These are phyloP conservation scores for Ophiosphaerella narmari DNA, from an alignment of 2,329 filamentous ascomycete genomes.

Conservation along the genomic window DNA sequence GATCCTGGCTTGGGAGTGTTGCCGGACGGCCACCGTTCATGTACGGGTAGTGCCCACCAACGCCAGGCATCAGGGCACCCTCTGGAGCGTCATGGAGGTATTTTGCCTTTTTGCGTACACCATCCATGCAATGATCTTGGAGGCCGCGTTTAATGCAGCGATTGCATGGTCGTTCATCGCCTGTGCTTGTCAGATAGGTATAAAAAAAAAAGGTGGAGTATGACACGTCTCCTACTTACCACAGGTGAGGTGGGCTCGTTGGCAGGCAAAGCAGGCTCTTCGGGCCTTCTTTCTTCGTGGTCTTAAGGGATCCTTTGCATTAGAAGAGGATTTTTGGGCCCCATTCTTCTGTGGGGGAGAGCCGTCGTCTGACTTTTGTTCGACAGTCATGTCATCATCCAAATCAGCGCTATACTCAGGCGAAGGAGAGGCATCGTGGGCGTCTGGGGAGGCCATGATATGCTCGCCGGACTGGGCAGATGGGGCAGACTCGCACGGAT, in stretches of 20 bases:
- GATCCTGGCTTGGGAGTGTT: constrained; percentile 33
- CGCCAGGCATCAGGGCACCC: constrained; percentile 84
- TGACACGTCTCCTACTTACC: constrained; percentile 66
- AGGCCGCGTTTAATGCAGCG: constrained; percentile 93
- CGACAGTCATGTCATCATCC: constrained; percentile 51
- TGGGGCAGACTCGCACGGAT: constrained; percentile 37
- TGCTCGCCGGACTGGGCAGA: constrained; percentile 36
- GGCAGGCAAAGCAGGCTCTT: constrained; percentile 93
- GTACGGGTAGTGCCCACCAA: constrained; percentile 70
- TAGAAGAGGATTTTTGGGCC: constrained; percentile 44
- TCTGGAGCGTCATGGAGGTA: constrained; percentile 96
- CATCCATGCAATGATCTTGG: constrained; percentile 90
- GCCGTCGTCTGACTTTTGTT: constrained; percentile 46
- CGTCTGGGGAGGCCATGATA: constrained; percentile 56
- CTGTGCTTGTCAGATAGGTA: constrained; percentile 52
- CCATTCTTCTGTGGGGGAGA: constrained; percentile 36
- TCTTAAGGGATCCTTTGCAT: constrained; percentile 85
- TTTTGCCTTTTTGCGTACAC: constrained; percentile 97
- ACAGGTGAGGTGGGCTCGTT: constrained; percentile 95
- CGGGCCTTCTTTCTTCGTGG: constrained; percentile 95
- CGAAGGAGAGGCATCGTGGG: constrained; percentile 53
- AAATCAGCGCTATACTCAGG: constrained; percentile 52
- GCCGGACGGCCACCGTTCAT: constrained; percentile 54
- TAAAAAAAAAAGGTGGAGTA: background rate
- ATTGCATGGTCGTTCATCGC: constrained; percentile 92